These are phyloP conservation scores for Debaryomycetaceae sp. DNA, from an alignment of 1,139 yeast species.

Conservation along the genomic window DNA sequence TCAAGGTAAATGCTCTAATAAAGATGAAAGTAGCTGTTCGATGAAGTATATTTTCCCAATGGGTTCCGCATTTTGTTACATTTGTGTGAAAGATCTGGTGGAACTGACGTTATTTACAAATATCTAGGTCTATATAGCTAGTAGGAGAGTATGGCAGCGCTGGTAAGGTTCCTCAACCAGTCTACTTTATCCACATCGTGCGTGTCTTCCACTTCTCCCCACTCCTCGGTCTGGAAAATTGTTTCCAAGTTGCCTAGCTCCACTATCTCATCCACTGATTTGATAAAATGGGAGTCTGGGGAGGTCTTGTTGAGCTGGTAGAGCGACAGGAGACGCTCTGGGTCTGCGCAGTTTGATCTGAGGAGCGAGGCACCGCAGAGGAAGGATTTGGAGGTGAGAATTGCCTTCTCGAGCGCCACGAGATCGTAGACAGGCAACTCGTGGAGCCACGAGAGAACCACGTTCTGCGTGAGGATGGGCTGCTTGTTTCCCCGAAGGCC, in stretches of 20 bases:
- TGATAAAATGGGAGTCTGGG: slow-evolving; percentile 26
- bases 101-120: background rate
- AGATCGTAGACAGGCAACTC: slow-evolving; percentile 68
- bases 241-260: slow-evolving; percentile 79
- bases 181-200: slow-evolving; percentile 95
- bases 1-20: background rate
- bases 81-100: background rate
- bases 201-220: slow-evolving; percentile 99
- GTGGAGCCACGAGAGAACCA: slow-evolving; percentile 65
- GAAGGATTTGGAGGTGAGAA: slow-evolving; percentile 80
- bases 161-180: slow-evolving; percentile 72
- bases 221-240: slow-evolving; percentile 75
- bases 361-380: slow-evolving; percentile 61
- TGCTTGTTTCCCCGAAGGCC: slow-evolving; percentile 83
- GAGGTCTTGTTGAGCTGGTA: slow-evolving; percentile 34
- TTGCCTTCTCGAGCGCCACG: slow-evolving; percentile 85
- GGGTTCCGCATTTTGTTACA: background rate
- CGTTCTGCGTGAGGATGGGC: slow-evolving; percentile 51
- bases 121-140: slow-evolving; percentile 4
- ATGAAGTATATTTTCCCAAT: background rate
- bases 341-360: slow-evolving; percentile 34
- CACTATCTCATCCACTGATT: slow-evolving; percentile 66
- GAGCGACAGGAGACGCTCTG: slow-evolving; percentile 16
- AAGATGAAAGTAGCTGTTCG: background rate
- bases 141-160: slow-evolving; percentile 63